Evolutionary conservation across 306 rosid species (phyloP).

Genomic region (Rosa persica): DNA sequence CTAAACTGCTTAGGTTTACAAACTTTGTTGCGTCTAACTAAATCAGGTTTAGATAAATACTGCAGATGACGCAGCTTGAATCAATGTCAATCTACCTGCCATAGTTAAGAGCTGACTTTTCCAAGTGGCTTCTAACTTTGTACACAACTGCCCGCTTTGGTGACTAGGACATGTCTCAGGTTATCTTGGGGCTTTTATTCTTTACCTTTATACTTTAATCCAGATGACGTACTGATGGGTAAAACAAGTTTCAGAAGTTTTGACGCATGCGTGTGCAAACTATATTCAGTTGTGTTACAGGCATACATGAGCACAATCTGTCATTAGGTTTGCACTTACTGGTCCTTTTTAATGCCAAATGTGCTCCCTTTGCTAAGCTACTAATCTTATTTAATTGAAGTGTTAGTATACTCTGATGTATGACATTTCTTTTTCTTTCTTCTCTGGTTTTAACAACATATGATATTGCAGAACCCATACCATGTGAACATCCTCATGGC

Average conservation of each 20-base stretch:
- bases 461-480: constrained; percentile 72
- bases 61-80: not conserved
- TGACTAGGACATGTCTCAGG: not conserved
- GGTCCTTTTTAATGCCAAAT: not conserved
- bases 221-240: not conserved
- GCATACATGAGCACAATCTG: not conserved
- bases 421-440: not conserved
- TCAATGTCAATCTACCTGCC: not conserved
- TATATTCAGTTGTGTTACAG: not conserved
- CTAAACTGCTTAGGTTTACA: not conserved
- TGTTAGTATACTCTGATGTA: constrained; percentile 9
- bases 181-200: not conserved
- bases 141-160: not conserved
- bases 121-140: not conserved
- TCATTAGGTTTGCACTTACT: not conserved
- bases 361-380: not conserved
- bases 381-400: constrained; percentile 2
- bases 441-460: not conserved
- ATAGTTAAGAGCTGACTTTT: not conserved
- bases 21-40: not conserved
- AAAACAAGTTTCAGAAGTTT: not conserved
- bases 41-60: not conserved
- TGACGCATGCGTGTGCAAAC: not conserved
- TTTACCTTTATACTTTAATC: not conserved
- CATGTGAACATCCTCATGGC: constrained; percentile 85